phyloP scores from a whole-genome alignment of 805 yeast genomes.

The Nakazawaea siamensis region DNA sequence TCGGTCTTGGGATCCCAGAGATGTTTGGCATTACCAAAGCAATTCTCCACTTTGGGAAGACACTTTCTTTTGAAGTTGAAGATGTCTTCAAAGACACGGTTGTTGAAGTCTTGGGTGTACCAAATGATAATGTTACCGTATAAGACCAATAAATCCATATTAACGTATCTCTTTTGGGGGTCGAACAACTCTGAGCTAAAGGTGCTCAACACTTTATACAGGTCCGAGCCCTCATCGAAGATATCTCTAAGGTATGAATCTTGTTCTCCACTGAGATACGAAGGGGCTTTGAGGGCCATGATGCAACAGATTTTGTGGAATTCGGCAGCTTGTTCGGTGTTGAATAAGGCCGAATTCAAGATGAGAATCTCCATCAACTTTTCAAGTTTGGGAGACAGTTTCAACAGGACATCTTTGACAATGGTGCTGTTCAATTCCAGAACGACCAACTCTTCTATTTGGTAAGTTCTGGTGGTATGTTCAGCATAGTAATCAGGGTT shows the following conservation, averaged over 20 bases:
- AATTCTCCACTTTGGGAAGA: background rate
- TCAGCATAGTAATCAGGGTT: slow-evolving; percentile 3
- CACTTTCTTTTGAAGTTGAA: background rate
- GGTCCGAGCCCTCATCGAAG: background rate
- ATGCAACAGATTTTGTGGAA: background rate
- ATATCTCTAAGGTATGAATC: background rate
- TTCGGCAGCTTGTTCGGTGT: background rate
- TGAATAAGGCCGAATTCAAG: slow-evolving; percentile 1
- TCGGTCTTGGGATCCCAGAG: slow-evolving; percentile 4
- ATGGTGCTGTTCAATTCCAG: background rate
- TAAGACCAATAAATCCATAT: slow-evolving; percentile 4
- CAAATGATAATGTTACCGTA: slow-evolving; percentile 7
- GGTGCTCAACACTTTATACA: background rate
- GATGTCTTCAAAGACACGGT: too few species aligned
- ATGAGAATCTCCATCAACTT: slow-evolving; percentile 5
- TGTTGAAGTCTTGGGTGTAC: background rate
- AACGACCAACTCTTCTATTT: background rate
- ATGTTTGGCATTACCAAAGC: slow-evolving; percentile 3
- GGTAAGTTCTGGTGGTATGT: slow-evolving; percentile 1
- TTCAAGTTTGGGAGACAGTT: slow-evolving; percentile 4
- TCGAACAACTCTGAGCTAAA: slow-evolving; percentile 2
- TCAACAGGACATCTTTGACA: background rate
- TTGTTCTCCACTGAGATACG: background rate
- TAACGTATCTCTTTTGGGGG: background rate
- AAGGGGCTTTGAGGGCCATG: slow-evolving; percentile 2